Evolutionary conservation across 345 rosid species (phyloP).

Genomic region (Diplotaxis tenuifolia): DNA sequence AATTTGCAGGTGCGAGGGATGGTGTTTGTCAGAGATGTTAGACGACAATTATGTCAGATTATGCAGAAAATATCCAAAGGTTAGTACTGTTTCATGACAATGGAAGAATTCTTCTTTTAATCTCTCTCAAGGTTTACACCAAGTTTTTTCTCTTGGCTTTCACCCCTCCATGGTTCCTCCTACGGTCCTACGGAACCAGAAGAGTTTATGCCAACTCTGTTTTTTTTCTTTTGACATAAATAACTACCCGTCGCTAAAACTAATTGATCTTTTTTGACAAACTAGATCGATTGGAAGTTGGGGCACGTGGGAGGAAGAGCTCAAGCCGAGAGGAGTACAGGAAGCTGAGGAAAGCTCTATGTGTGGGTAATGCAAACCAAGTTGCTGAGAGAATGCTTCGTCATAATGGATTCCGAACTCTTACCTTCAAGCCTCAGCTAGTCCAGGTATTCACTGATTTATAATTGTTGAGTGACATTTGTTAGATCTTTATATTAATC

Average conservation of each 20-base stretch:
- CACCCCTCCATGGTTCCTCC: neutral
- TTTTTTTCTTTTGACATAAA: neutral
- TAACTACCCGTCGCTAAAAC: neutral
- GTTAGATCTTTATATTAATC: neutral
- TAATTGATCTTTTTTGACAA: conserved; percentile 4
- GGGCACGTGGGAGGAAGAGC: conserved; percentile 46
- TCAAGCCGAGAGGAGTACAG: conserved; percentile 52
- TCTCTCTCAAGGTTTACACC: neutral
- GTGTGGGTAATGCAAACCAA: conserved; percentile 77
- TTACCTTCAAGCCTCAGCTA: conserved; percentile 59
- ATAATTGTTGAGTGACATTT: neutral
- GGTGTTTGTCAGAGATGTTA: conserved; percentile 84
- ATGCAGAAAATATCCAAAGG: conserved; percentile 86
- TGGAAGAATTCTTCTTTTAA: neutral
- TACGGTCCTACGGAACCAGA: neutral
- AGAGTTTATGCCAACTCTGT: neutral
- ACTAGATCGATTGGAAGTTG: conserved; percentile 68
- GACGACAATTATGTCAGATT: conserved; percentile 82
- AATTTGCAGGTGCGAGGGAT: conserved; percentile 80
- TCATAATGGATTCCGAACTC: neutral
- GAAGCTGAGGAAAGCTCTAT: conserved; percentile 82
- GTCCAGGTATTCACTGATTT: conserved; percentile 41
- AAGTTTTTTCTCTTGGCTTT: neutral
- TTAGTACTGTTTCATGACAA: conserved; percentile 37
- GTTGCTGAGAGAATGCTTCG: conserved; percentile 82